Percentiles rank a stretch among this genome's conserved stretches.
Evolutionary conservation across 2,329 filamentous ascomycete genomes (phyloP).

Genomic region (Niveomyces coronatus): DNA sequence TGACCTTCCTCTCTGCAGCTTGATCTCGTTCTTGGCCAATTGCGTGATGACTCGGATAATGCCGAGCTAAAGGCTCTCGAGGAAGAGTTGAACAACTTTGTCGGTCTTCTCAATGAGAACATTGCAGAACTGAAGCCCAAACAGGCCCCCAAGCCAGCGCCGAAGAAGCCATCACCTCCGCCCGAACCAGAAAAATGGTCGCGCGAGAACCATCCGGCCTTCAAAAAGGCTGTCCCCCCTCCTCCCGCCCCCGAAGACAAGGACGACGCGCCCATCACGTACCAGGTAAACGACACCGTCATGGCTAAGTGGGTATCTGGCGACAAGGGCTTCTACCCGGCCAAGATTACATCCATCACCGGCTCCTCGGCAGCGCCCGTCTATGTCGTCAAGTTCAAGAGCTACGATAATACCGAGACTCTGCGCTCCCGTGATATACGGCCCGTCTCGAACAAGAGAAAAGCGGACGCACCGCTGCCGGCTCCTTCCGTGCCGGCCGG

Average conservation of each 20-base stretch:
- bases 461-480: conserved; percentile 66
- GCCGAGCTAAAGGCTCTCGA: conserved; percentile 67
- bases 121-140: conserved; percentile 66
- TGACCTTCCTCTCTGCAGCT: conserved; percentile 43
- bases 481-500: conserved; percentile 29
- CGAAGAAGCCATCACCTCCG: conserved; percentile 36
- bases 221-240: conserved; percentile 47
- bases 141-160: conserved; percentile 33
- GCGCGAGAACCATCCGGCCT: conserved; percentile 70
- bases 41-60: conserved; percentile 73
- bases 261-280: conserved; percentile 44
- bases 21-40: conserved; percentile 63
- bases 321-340: conserved; percentile 84
- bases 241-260: conserved; percentile 36
- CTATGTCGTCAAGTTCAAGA: conserved; percentile 92
- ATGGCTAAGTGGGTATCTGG: conserved; percentile 85
- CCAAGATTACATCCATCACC: conserved; percentile 86
- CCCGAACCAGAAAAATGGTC: conserved; percentile 65
- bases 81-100: conserved; percentile 71
- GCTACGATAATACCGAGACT: conserved; percentile 76
- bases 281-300: conserved; percentile 81
- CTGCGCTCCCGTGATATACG: conserved; percentile 74
- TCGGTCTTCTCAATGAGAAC: conserved; percentile 67
- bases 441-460: conserved; percentile 70
- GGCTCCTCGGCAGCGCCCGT: conserved; percentile 85